Conservation (phyloP, 2,329 filamentous ascomycete genomes). For the Torrubiella hemipterigena region DNA sequence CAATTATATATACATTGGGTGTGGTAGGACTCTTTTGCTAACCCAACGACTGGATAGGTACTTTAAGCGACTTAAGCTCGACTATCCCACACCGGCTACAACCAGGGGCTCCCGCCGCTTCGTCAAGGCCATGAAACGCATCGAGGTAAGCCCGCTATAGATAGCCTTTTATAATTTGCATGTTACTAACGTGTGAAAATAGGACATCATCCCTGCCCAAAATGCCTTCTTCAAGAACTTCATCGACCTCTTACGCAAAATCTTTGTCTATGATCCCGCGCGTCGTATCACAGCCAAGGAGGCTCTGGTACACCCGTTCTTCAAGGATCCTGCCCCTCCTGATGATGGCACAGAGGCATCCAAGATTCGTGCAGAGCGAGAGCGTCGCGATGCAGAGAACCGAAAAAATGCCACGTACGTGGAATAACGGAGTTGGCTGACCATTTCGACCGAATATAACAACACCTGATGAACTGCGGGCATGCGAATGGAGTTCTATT, state of each 20-base stretch:
- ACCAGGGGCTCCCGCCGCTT: conserved; percentile 53
- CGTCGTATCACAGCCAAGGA: conserved; percentile 56
- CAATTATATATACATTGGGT: neutral
- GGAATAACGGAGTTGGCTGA: too few relatives aligned
- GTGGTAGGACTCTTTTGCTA: neutral
- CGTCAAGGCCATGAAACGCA: conserved; percentile 59
- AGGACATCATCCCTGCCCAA: conserved; percentile 54
- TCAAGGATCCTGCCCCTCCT: conserved; percentile 48
- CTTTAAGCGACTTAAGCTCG: conserved; percentile 53
- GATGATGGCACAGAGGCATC: conserved; percentile 59
- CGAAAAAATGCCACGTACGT: conserved; percentile 11
- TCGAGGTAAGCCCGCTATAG: conserved; percentile 36
- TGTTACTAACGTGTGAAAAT: neutral
- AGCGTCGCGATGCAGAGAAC: conserved; percentile 27
- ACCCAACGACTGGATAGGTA: conserved; percentile 35
- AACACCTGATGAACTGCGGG: too few relatives aligned
- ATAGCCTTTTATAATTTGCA: neutral
- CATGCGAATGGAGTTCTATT: too few relatives aligned
- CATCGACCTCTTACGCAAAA: conserved; percentile 51
- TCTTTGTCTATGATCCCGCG: conserved; percentile 56
- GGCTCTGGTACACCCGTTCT: conserved; percentile 56
- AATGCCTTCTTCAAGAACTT: conserved; percentile 50
- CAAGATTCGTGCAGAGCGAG: conserved; percentile 46
- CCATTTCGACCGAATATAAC: too few relatives aligned
- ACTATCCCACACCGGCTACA: conserved; percentile 53